These are phyloP conservation scores for Cucumis cinereus DNA, from an alignment of 306 rosid genomes.

Conservation along the genomic window DNA sequence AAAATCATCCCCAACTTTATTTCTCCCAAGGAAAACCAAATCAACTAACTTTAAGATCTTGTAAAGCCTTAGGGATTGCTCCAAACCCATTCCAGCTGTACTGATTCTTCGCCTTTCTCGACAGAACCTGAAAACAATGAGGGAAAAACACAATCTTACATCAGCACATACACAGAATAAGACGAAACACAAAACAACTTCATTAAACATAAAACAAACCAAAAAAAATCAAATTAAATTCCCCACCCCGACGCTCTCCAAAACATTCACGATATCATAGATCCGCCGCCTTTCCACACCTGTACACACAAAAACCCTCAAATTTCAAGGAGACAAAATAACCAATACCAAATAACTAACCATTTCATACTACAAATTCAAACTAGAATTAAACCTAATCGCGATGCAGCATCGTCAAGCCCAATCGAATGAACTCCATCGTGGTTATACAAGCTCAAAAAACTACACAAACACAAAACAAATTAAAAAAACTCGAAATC, in stretches of 20 bases:
- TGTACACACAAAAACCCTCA: conserved; percentile 2
- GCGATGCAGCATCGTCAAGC: conserved; percentile 81
- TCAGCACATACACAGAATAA: not conserved
- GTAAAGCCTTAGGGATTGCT: conserved; percentile 57
- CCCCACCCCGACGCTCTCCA: conserved; percentile 80
- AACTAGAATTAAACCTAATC: conserved; percentile 40
- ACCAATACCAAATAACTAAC: not conserved
- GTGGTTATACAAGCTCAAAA: conserved; percentile 61
- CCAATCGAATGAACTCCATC: conserved; percentile 51
- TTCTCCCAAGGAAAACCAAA: not conserved
- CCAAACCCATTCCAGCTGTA: conserved; percentile 85
- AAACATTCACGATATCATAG: conserved; percentile 81
- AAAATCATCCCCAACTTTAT: not conserved
- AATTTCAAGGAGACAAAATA: not conserved
- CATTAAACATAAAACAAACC: not conserved
- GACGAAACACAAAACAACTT: not conserved
- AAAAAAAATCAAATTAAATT: not conserved
- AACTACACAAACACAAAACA: conserved; percentile 18
- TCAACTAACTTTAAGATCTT: conserved; percentile 50
- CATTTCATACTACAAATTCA: not conserved
- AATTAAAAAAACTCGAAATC: not conserved
- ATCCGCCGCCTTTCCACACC: conserved; percentile 93
- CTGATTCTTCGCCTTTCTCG: conserved; percentile 84
- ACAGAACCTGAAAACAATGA: conserved; percentile 36
- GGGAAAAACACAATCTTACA: not conserved